Percentiles rank a stretch among this genome's conserved stretches.
Conservation (phyloP, 2,329 filamentous ascomycete genomes). For the Microthyrium microscopicum region DNA sequence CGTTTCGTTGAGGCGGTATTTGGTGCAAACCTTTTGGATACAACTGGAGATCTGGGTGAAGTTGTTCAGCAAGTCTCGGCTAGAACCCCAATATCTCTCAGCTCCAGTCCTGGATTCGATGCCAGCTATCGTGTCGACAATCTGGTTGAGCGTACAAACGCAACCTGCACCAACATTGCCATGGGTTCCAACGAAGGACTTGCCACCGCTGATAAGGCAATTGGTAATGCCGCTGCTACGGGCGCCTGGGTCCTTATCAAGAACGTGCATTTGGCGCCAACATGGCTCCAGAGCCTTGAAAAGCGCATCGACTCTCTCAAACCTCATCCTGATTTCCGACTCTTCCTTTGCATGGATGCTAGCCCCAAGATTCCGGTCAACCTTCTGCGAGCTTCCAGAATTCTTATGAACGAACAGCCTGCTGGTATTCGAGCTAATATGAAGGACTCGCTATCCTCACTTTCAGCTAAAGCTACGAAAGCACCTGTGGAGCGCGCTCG, state of each 20-base stretch:
- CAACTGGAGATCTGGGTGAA: slow-evolving; percentile 68
- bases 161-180: slow-evolving; percentile 87
- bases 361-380: slow-evolving; percentile 96
- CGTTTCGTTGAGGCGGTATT: slow-evolving; percentile 80
- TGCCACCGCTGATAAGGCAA: slow-evolving; percentile 85
- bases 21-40: slow-evolving; percentile 64
- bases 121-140: slow-evolving; percentile 98
- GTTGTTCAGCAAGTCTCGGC: slow-evolving; percentile 74
- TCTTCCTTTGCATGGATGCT: slow-evolving; percentile 97
- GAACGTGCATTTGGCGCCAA: slow-evolving; percentile 91
- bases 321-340: slow-evolving; percentile 77
- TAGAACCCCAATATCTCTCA: slow-evolving; percentile 73
- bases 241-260: slow-evolving; percentile 97
- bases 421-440: slow-evolving; percentile 94
- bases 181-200: slow-evolving; percentile 97
- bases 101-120: slow-evolving; percentile 92
- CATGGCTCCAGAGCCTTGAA: slow-evolving; percentile 92
- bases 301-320: slow-evolving; percentile 94
- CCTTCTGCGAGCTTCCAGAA: slow-evolving; percentile 75
- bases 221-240: slow-evolving; percentile 76
- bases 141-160: slow-evolving; percentile 67
- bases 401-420: slow-evolving; percentile 96
- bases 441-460: slow-evolving; percentile 84
- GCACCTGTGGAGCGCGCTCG: slow-evolving; percentile 80
- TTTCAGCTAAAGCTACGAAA: slow-evolving; percentile 60